Percentiles rank a stretch among this genome's conserved stretches.
Conservation (phyloP, 257 asterid species). For the Nyctanthes arbortristis region DNA sequence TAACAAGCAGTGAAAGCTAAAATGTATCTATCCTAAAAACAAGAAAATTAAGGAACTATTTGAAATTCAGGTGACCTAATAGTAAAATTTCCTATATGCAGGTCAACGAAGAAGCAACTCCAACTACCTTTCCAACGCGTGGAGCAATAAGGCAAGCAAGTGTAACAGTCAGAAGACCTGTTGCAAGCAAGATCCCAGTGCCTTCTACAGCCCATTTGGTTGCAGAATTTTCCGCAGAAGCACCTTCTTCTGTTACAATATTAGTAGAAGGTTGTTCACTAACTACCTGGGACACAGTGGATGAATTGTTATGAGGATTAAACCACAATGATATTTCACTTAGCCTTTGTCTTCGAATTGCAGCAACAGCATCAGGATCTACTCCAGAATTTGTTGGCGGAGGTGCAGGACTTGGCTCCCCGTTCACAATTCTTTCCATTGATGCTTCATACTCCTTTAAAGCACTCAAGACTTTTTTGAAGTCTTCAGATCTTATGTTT, state of each 20-base stretch:
- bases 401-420: conserved; percentile 70
- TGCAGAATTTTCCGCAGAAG: conserved; percentile 61
- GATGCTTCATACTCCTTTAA: conserved; percentile 73
- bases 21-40: too few species aligned
- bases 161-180: conserved; percentile 86
- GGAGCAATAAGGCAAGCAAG: conserved; percentile 95
- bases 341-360: conserved; percentile 85
- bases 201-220: conserved; percentile 90
- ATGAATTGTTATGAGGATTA: conserved; percentile 59
- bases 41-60: neutral
- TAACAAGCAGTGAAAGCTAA: neutral
- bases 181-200: conserved; percentile 85
- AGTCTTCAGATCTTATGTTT: conserved; percentile 56
- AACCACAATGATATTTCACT: conserved; percentile 89
- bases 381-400: conserved; percentile 47
- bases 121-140: conserved; percentile 85
- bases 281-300: conserved; percentile 51
- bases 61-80: conserved; percentile 4
- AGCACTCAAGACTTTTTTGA: conserved; percentile 62
- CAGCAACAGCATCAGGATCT: conserved; percentile 96
- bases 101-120: neutral
- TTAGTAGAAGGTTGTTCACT: conserved; percentile 56
- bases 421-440: conserved; percentile 64
- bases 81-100: neutral
- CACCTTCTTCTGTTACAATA: conserved; percentile 52